A percentile compares a stretch with the other conserved stretches of the same genome.
Evolutionary conservation across 169 alveolate genomes (phyloP).

Genomic region (Plasmodium vivax): DNA sequence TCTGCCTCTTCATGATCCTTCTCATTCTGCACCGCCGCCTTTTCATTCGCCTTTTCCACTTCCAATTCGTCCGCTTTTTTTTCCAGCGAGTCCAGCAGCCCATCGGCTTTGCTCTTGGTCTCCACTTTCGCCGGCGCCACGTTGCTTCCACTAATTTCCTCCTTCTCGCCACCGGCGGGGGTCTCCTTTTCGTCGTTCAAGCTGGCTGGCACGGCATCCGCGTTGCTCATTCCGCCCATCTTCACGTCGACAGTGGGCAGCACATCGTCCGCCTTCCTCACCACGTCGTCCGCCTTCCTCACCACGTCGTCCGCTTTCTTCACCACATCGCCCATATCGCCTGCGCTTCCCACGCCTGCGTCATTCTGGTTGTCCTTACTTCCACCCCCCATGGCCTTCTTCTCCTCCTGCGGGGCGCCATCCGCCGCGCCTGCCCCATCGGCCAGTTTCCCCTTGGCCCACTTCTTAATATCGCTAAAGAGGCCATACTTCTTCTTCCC

Average conservation of each 20-base stretch:
- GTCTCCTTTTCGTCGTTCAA: background rate
- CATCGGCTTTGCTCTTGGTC: background rate
- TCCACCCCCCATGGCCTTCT: background rate
- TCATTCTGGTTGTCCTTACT: background rate
- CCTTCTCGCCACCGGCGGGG: background rate
- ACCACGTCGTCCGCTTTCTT: background rate
- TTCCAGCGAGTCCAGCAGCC: conserved; percentile 15
- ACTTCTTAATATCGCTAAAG: conserved; percentile 1
- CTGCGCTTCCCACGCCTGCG: background rate
- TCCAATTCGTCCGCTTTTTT: background rate
- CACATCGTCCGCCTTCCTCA: background rate
- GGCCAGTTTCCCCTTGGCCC: conserved; percentile 1
- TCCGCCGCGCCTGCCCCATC: background rate
- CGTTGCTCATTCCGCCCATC: background rate
- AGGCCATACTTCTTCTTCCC: background rate
- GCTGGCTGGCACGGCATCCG: background rate
- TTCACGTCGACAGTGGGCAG: background rate
- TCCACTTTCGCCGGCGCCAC: background rate
- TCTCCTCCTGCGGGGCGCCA: background rate
- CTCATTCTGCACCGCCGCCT: background rate
- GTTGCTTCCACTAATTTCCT: background rate
- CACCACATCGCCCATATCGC: background rate
- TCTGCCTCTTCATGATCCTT: background rate
- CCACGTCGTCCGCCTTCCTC: background rate
- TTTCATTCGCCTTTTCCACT: background rate